Conservation (phyloP, 1,284 basidiomycete genomes). For the Sporisorium exsertum region DNA sequence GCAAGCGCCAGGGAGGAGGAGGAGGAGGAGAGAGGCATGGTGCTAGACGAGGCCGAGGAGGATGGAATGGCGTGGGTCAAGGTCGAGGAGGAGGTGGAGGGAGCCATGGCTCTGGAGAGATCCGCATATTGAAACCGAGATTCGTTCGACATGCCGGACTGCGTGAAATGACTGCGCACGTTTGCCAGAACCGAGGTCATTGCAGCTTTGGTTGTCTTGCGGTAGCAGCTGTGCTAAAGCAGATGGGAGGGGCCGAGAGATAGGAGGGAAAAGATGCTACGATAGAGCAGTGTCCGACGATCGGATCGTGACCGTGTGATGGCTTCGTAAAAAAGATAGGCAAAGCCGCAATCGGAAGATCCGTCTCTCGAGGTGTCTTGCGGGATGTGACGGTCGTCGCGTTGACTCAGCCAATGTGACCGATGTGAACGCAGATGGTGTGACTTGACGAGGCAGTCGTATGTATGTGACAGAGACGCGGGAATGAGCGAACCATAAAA, state of each 20-base stretch:
- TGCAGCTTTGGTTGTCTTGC: conserved; percentile 18
- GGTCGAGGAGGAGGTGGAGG: conserved; percentile 14
- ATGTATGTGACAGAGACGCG: neutral
- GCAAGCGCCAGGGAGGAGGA: conserved; percentile 20
- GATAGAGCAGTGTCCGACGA: neutral
- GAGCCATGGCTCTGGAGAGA: conserved; percentile 18
- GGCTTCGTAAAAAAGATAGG: neutral
- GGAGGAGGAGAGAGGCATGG: conserved; percentile 18
- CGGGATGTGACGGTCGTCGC: neutral
- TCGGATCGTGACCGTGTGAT: neutral
- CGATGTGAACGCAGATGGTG: neutral
- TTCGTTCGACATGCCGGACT: conserved; percentile 48
- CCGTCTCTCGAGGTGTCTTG: conserved; percentile 1
- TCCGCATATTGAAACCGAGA: conserved; percentile 39
- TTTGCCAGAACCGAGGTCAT: conserved; percentile 48
- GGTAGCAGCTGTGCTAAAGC: neutral
- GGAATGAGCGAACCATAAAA: too few species aligned
- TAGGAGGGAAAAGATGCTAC: neutral
- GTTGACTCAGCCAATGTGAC: neutral
- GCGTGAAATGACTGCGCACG: conserved; percentile 47
- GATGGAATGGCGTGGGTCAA: conserved; percentile 12
- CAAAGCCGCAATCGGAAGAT: conserved; percentile 9
- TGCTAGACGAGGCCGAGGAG: conserved; percentile 20
- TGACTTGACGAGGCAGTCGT: conserved; percentile 2
- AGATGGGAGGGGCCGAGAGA: neutral